Percentiles rank a stretch among this genome's conserved stretches.
Evolutionary conservation across 805 yeast genomes (phyloP).

Genomic region (Candida adriatica): DNA sequence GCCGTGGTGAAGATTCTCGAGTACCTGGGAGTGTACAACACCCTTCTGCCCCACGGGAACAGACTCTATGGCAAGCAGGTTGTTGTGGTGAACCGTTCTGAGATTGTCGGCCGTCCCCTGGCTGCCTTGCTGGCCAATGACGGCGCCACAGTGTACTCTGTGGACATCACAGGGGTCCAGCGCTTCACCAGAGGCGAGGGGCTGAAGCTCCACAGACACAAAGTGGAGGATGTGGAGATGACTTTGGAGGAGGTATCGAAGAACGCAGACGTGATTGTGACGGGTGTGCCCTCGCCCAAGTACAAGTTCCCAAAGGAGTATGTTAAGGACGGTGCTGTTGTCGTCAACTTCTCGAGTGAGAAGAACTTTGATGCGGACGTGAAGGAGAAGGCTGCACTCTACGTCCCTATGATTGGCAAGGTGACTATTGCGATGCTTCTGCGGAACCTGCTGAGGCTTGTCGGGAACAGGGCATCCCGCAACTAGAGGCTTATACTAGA

Average conservation of each 20-base stretch:
- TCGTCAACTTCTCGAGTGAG: conserved; percentile 82
- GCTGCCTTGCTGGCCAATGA: conserved; percentile 96
- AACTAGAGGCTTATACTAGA: too few relatives aligned
- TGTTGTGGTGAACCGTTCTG: conserved; percentile 87
- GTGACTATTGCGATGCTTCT: conserved; percentile 93
- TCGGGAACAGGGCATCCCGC: conserved; percentile 55
- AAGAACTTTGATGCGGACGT: conserved; percentile 83
- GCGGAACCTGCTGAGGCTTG: conserved; percentile 79
- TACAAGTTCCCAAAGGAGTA: conserved; percentile 84
- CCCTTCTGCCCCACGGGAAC: conserved; percentile 79
- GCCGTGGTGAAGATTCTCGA: conserved; percentile 93
- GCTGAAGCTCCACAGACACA: conserved; percentile 71
- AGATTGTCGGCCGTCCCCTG: conserved; percentile 94
- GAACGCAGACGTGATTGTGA: conserved; percentile 83
- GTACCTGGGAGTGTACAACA: conserved; percentile 81
- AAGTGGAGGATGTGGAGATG: conserved; percentile 53
- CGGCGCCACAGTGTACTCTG: conserved; percentile 94
- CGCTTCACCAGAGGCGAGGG: conserved; percentile 94
- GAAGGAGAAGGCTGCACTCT: conserved; percentile 79
- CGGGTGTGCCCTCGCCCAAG: conserved; percentile 83
- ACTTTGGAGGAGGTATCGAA: conserved; percentile 60
- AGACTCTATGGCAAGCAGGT: conserved; percentile 89
- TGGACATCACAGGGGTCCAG: conserved; percentile 81
- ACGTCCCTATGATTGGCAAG: conserved; percentile 94
- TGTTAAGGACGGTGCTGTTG: conserved; percentile 82